A percentile compares a stretch with the other conserved stretches of the same genome.
Conservation (phyloP, 495 filamentous ascomycete species). For the Geopyxis carbonaria region DNA sequence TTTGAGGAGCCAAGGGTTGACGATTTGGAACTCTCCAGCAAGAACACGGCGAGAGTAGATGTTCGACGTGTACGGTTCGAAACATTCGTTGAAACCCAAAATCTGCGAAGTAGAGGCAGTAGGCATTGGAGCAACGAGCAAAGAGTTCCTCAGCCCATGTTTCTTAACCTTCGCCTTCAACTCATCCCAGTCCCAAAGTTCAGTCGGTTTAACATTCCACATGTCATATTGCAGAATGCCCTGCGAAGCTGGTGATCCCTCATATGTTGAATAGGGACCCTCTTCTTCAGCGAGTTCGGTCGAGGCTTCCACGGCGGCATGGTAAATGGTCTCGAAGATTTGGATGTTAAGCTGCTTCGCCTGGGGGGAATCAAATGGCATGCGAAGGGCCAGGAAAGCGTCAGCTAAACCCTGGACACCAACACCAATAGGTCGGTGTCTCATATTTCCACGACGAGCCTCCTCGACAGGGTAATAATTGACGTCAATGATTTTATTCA, state of each 20-base stretch:
- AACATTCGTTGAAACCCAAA: slow-evolving; percentile 96
- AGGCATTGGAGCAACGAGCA: slow-evolving; percentile 93
- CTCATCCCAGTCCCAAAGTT: slow-evolving; percentile 88
- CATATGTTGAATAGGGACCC: slow-evolving; percentile 75
- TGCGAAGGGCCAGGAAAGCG: slow-evolving; percentile 88
- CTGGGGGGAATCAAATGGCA: slow-evolving; percentile 91
- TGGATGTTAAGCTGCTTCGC: slow-evolving; percentile 88
- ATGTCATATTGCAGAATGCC: slow-evolving; percentile 97
- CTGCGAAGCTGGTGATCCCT: slow-evolving; percentile 85
- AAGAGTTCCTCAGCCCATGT: slow-evolving; percentile 81
- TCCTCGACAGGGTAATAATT: slow-evolving; percentile 94
- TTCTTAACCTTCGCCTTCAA: slow-evolving; percentile 82
- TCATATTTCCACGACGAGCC: slow-evolving; percentile 85
- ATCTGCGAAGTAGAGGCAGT: slow-evolving; percentile 95
- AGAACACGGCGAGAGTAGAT: slow-evolving; percentile 98
- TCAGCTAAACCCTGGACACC: slow-evolving; percentile 98
- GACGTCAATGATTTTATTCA: slow-evolving; percentile 94
- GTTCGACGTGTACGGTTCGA: slow-evolving; percentile 98
- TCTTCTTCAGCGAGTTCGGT: slow-evolving; percentile 64
- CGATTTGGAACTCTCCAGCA: slow-evolving; percentile 96
- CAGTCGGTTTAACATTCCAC: slow-evolving; percentile 85
- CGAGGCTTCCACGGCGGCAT: slow-evolving; percentile 80
- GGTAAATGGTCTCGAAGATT: slow-evolving; percentile 99
- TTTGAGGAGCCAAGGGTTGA: slow-evolving; percentile 97
- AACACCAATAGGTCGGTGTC: slow-evolving; percentile 83